Evolutionary conservation across 805 yeast species (phyloP).

Genomic region (Sporopachydermia lactativora): DNA sequence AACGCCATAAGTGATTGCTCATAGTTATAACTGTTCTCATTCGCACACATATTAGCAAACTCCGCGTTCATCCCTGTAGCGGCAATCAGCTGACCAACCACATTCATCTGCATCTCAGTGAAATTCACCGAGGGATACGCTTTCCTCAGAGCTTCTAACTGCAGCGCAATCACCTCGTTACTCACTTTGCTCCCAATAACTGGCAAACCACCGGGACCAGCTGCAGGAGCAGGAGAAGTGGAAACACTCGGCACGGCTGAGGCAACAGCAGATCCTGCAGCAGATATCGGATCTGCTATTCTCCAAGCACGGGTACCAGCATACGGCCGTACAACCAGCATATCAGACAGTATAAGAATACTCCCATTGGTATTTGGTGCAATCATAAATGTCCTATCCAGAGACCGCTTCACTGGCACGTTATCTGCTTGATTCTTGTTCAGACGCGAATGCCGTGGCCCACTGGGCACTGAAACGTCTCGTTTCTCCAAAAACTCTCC

Average conservation of each 20-base stretch:
- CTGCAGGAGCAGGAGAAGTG: conserved; percentile 20
- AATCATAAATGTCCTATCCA: conserved; percentile 73
- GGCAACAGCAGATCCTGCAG: conserved; percentile 7
- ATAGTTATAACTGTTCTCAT: conserved; percentile 79
- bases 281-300: conserved; percentile 7
- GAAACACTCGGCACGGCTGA: conserved; percentile 2
- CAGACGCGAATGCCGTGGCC: conserved; percentile 9
- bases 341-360: conserved; percentile 78
- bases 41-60: conserved; percentile 69
- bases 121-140: neutral
- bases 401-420: conserved; percentile 48
- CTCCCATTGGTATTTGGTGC: conserved; percentile 54
- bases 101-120: conserved; percentile 5
- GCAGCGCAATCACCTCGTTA: conserved; percentile 32
- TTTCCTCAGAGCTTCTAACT: conserved; percentile 30
- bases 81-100: conserved; percentile 47
- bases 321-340: conserved; percentile 51
- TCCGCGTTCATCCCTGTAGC: conserved; percentile 71
- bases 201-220: conserved; percentile 41
- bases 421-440: conserved; percentile 15
- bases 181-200: no score
- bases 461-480: conserved; percentile 13
- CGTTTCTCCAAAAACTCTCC: conserved; percentile 64
- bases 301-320: conserved; percentile 46
- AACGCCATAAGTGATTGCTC: conserved; percentile 57